phyloP scores from a whole-genome alignment of 306 rosid genomes.

The Acacia melanoxylon region DNA sequence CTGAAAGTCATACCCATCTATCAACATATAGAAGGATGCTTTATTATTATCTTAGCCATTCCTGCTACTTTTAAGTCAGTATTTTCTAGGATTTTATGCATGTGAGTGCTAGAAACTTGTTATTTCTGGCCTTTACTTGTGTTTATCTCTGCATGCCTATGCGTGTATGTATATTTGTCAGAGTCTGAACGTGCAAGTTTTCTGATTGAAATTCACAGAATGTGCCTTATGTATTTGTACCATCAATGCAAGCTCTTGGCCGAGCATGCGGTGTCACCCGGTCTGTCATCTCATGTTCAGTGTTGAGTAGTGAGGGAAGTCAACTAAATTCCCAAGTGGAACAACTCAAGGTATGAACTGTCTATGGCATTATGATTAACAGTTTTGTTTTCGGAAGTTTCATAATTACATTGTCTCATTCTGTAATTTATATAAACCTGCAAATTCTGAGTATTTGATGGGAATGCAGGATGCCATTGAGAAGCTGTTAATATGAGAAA shows the following conservation, averaged over 20 bases:
- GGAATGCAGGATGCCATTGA: conserved; percentile 86
- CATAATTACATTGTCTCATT: not conserved
- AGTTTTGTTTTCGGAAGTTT: not conserved
- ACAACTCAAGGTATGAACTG: conserved; percentile 66
- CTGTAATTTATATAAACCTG: not conserved
- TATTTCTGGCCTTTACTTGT: not conserved
- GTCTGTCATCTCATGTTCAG: conserved; percentile 85
- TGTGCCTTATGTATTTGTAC: conserved; percentile 86
- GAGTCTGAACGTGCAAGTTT: not conserved
- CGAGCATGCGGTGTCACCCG: conserved; percentile 93
- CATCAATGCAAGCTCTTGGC: conserved; percentile 92
- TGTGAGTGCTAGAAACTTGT: not conserved
- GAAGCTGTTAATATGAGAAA: conserved; percentile 71
- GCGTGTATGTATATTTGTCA: not conserved
- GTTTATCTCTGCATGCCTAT: not conserved
- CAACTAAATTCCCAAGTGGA: conserved; percentile 84
- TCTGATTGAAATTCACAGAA: conserved; percentile 47
- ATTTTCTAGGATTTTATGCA: not conserved
- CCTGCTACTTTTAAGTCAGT: not conserved
- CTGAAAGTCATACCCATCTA: not conserved
- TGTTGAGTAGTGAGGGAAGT: conserved; percentile 86
- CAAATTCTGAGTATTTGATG: conserved; percentile 14
- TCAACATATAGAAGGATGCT: not conserved
- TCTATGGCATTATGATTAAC: conserved; percentile 2
- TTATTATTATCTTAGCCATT: not conserved